phyloP scores from a whole-genome alignment of 2,329 filamentous ascomycete species.

The Pseudocercospora pini-densiflorae region DNA sequence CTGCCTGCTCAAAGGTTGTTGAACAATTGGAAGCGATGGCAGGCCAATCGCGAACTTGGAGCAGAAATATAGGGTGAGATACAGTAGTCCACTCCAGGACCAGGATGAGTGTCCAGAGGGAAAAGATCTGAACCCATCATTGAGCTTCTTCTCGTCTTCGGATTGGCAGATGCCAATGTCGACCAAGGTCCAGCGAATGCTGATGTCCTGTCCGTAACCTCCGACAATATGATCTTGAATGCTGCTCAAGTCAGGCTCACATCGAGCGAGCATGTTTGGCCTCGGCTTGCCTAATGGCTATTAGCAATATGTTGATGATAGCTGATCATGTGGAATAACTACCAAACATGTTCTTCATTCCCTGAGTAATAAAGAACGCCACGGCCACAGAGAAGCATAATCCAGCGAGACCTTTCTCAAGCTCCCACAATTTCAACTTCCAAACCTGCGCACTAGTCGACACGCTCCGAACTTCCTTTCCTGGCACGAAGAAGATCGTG shows the following conservation, averaged over 20 bases:
- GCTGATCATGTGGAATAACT: neutral
- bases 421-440: conserved; percentile 87
- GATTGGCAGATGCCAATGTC: conserved; percentile 76
- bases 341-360: conserved; percentile 76
- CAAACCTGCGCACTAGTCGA: conserved; percentile 61
- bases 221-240: conserved; percentile 65
- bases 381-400: conserved; percentile 72
- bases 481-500: conserved; percentile 72
- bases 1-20: conserved; percentile 40
- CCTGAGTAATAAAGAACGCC: conserved; percentile 80
- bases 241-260: conserved; percentile 72
- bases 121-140: conserved; percentile 86
- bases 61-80: conserved; percentile 84
- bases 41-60: conserved; percentile 78
- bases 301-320: neutral
- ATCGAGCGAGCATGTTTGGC: conserved; percentile 70
- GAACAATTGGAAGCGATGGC: conserved; percentile 64
- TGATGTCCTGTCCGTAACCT: conserved; percentile 58
- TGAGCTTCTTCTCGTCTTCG: conserved; percentile 61
- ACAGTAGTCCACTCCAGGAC: conserved; percentile 78
- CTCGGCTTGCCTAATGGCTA: conserved; percentile 54
- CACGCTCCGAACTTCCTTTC: conserved; percentile 58
- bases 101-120: conserved; percentile 77
- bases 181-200: conserved; percentile 69
- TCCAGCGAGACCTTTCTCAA: conserved; percentile 82